phyloP scores from a whole-genome alignment of 768 basidiomycete species.

The Termitomyces sp. region DNA sequence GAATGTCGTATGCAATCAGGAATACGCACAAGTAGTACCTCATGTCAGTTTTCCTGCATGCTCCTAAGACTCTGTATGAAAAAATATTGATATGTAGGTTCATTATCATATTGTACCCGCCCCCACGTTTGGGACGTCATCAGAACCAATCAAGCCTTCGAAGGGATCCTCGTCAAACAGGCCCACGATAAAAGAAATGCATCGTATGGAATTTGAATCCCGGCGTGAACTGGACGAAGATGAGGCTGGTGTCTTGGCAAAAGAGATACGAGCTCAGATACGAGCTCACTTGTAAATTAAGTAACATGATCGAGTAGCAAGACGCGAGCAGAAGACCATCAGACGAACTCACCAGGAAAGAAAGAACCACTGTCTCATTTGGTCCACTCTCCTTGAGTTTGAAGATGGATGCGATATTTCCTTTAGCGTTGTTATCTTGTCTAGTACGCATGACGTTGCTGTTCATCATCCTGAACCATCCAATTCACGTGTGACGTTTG shows the following conservation, averaged over 20 bases:
- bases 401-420: background rate
- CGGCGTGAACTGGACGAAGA: slow-evolving; percentile 57
- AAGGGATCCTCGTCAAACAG: slow-evolving; percentile 13
- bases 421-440: background rate
- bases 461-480: too few species aligned
- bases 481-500: slow-evolving; percentile 2
- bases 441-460: too few species aligned
- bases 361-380: background rate
- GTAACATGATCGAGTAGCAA: background rate
- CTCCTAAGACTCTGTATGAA: background rate
- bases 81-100: slow-evolving; percentile 34
- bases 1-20: slow-evolving; percentile 77
- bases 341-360: too few species aligned
- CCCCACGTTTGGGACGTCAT: slow-evolving; percentile 34
- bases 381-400: too few species aligned
- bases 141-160: slow-evolving; percentile 2
- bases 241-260: slow-evolving; percentile 39
- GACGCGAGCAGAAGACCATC: too few species aligned
- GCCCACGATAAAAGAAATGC: slow-evolving; percentile 47
- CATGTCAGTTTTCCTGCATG: slow-evolving; percentile 40
- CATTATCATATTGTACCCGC: slow-evolving; percentile 78
- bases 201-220: slow-evolving; percentile 50
- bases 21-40: slow-evolving; percentile 76
- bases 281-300: slow-evolving; percentile 30
- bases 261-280: slow-evolving; percentile 43